These are phyloP conservation scores for Candida sp. DNA, from an alignment of 1,139 yeast genomes.

Conservation along the genomic window DNA sequence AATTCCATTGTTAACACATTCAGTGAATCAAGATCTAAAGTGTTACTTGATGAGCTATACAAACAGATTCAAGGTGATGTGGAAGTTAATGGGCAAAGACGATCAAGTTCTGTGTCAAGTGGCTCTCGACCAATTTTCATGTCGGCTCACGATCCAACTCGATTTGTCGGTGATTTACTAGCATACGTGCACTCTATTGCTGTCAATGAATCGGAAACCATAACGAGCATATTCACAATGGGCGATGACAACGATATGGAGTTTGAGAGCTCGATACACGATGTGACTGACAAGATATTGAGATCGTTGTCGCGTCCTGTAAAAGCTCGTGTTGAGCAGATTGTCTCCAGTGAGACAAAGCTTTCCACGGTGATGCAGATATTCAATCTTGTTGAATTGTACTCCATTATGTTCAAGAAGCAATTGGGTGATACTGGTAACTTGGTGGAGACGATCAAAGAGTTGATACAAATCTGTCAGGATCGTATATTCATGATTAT, in stretches of 20 bases:
- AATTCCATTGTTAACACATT: slow-evolving; percentile 48
- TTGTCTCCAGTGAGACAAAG: slow-evolving; percentile 67
- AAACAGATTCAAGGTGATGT: slow-evolving; percentile 49
- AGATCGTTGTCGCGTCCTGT: slow-evolving; percentile 45
- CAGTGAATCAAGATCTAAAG: slow-evolving; percentile 61
- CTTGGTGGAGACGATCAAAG: slow-evolving; percentile 27
- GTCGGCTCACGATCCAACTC: slow-evolving; percentile 78
- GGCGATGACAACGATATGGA: slow-evolving; percentile 20
- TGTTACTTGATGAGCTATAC: slow-evolving; percentile 60
- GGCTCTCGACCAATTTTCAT: slow-evolving; percentile 57
- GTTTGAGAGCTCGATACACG: slow-evolving; percentile 29
- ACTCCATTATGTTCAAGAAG: slow-evolving; percentile 70
- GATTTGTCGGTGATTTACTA: slow-evolving; percentile 85
- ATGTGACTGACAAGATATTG: slow-evolving; percentile 35
- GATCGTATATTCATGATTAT: slow-evolving; percentile 46
- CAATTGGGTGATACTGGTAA: slow-evolving; percentile 25
- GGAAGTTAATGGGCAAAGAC: slow-evolving; percentile 6
- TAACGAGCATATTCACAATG: slow-evolving; percentile 46
- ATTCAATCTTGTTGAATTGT: slow-evolving; percentile 66
- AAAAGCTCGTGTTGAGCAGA: slow-evolving; percentile 62
- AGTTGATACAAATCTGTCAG: slow-evolving; percentile 34
- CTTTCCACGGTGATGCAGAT: slow-evolving; percentile 60
- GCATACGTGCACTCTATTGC: slow-evolving; percentile 92
- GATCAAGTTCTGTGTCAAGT: slow-evolving; percentile 16
- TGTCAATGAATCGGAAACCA: slow-evolving; percentile 84